A percentile compares a stretch with the other conserved stretches of the same genome.
Evolutionary conservation across 1,139 yeast genomes (phyloP).

Genomic region (Geotrichum australiense): DNA sequence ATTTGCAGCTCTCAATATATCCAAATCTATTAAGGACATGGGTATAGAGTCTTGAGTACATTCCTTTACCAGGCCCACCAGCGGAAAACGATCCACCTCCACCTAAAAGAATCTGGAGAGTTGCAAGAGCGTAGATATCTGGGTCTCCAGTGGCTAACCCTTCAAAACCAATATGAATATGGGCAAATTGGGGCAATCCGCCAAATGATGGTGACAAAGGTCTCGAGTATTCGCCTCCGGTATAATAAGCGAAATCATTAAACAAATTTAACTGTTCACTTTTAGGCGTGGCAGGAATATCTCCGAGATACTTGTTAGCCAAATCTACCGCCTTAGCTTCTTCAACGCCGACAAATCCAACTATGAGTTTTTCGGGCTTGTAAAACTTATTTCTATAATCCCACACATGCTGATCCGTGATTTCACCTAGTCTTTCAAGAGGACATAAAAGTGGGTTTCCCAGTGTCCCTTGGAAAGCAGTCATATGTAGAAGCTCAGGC

Average conservation of each 20-base stretch:
- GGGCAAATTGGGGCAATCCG: conserved; percentile 73
- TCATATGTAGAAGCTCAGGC: conserved; percentile 81
- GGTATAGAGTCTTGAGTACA: conserved; percentile 91
- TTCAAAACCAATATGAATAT: conserved; percentile 82
- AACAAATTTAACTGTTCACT: conserved; percentile 16
- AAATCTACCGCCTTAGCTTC: conserved; percentile 63
- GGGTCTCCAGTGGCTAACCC: conserved; percentile 79
- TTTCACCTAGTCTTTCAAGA: conserved; percentile 51
- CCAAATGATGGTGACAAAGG: conserved; percentile 68
- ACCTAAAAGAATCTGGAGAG: conserved; percentile 86
- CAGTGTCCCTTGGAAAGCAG: conserved; percentile 72
- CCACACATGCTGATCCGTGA: conserved; percentile 48
- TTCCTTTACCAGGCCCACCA: conserved; percentile 99
- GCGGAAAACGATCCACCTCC: conserved; percentile 98
- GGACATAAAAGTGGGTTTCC: conserved; percentile 89
- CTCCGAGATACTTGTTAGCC: conserved; percentile 59
- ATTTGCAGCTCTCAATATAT: conserved; percentile 79
- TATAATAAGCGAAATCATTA: conserved; percentile 50
- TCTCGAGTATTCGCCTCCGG: conserved; percentile 70
- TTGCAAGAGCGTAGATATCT: conserved; percentile 86
- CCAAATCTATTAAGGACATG: conserved; percentile 88
- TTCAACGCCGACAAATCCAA: conserved; percentile 83
- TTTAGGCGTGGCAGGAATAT: conserved; percentile 40
- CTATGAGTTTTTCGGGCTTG: conserved; percentile 75
- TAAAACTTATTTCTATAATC: conserved; percentile 63